Evolutionary conservation across 139 green algal genomes (phyloP).

Genomic region (Chlamydomonas incerta): DNA sequence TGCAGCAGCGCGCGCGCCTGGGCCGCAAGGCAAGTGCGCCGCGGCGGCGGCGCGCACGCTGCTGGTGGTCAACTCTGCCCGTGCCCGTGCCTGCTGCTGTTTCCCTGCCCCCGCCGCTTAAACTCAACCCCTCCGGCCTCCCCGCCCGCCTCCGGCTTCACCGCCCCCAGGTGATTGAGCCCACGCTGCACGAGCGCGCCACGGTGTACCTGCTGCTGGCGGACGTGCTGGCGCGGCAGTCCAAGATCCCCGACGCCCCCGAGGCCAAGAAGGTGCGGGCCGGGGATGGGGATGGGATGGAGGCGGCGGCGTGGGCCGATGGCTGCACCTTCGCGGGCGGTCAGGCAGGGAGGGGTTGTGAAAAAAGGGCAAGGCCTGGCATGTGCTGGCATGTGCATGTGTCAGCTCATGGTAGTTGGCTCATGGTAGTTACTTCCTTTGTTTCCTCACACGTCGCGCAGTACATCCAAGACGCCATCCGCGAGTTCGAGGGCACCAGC

Average conservation of each 20-base stretch:
- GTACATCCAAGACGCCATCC: conserved; percentile 72
- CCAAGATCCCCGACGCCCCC: conserved; percentile 68
- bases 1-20: conserved; percentile 54
- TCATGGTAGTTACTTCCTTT: too few relatives aligned
- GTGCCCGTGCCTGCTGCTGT: too few relatives aligned
- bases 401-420: too few relatives aligned
- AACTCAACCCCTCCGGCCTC: too few relatives aligned
- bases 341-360: too few relatives aligned
- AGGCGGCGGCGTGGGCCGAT: not conserved
- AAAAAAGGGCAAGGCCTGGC: too few relatives aligned
- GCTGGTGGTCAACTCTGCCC: too few relatives aligned
- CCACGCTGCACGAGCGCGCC: conserved; percentile 69
- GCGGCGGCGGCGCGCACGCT: too few relatives aligned
- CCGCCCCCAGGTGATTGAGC: conserved; percentile 12
- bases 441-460: conserved; percentile 32
- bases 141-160: too few relatives aligned
- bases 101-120: too few relatives aligned
- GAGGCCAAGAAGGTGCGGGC: conserved; percentile 72
- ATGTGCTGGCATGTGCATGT: too few relatives aligned
- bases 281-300: not conserved
- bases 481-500: conserved; percentile 74
- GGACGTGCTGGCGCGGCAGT: conserved; percentile 60
- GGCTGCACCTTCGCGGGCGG: too few relatives aligned
- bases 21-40: conserved; percentile 19
- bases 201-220: conserved; percentile 78